phyloP scores from a whole-genome alignment of 2,329 filamentous ascomycete genomes.

The Monilinia polystroma region DNA sequence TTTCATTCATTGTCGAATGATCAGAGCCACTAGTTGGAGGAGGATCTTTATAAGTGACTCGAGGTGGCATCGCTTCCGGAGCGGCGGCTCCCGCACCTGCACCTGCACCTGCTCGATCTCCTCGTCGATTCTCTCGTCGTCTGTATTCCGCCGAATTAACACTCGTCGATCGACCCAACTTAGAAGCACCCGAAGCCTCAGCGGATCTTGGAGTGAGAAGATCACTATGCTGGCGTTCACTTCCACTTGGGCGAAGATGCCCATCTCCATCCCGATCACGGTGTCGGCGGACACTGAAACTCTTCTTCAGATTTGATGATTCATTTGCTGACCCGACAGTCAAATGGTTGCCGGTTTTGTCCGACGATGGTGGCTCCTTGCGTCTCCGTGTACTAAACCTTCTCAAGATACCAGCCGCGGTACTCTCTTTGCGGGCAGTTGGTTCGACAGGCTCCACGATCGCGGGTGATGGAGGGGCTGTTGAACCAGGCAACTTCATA shows the following conservation, averaged over 20 bases:
- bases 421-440: conserved; percentile 78
- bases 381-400: conserved; percentile 86
- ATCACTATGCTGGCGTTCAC: conserved; percentile 72
- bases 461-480: conserved; percentile 49
- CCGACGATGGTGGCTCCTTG: conserved; percentile 55
- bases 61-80: conserved; percentile 53
- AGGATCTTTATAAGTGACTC: conserved; percentile 58
- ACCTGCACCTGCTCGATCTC: conserved; percentile 41
- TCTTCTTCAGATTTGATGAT: conserved; percentile 69
- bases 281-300: conserved; percentile 76
- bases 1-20: conserved; percentile 59
- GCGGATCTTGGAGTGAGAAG: conserved; percentile 64
- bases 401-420: conserved; percentile 78
- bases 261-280: conserved; percentile 50
- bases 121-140: conserved; percentile 55
- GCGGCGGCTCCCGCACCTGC: conserved; percentile 49
- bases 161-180: conserved; percentile 82
- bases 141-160: conserved; percentile 85
- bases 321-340: conserved; percentile 79
- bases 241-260: conserved; percentile 55
- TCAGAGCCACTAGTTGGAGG: conserved; percentile 78
- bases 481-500: conserved; percentile 53
- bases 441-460: conserved; percentile 58
- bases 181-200: conserved; percentile 59
- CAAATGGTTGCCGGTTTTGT: conserved; percentile 61